These are phyloP conservation scores for Vitis hybrid DNA, from an alignment of 177 flowering plant species.

Conservation along the genomic window DNA sequence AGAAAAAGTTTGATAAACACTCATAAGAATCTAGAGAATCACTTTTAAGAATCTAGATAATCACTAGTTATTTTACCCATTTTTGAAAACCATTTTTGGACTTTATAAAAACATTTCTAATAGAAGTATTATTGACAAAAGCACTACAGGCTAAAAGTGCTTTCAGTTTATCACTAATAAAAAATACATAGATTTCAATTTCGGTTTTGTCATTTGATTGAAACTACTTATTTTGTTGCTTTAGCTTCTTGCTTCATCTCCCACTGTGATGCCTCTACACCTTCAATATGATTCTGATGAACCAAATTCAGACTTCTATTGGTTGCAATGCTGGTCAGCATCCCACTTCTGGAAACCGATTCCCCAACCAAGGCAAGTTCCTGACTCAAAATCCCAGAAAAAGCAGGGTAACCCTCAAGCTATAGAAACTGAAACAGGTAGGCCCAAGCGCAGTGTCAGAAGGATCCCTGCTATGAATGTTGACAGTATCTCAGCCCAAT, in stretches of 20 bases:
- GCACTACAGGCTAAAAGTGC: too few species aligned
- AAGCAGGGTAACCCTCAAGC: constrained; percentile 32
- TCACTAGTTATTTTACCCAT: too few species aligned
- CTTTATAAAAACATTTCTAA: too few species aligned
- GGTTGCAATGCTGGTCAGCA: constrained; percentile 89
- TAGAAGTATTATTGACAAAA: too few species aligned
- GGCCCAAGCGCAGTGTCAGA: constrained; percentile 57
- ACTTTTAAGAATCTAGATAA: too few species aligned
- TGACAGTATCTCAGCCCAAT: constrained; percentile 38
- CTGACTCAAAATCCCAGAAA: constrained; percentile 37
- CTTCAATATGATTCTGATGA: constrained; percentile 58
- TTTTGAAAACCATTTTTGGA: too few species aligned
- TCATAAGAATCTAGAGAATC: too few species aligned
- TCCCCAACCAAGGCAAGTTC: constrained; percentile 42
- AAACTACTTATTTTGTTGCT: constrained; percentile 15
- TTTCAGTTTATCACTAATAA: background rate
- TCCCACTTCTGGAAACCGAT: constrained; percentile 63
- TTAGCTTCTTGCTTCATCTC: constrained; percentile 58
- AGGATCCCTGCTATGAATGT: constrained; percentile 39
- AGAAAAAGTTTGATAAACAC: too few species aligned
- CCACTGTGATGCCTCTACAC: constrained; percentile 42
- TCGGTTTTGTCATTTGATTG: background rate
- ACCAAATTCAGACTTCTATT: constrained; percentile 68
- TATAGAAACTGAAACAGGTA: constrained; percentile 41
- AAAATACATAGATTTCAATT: background rate